A percentile compares a stretch with the other conserved stretches of the same genome.
Evolutionary conservation across 2,329 filamentous ascomycete genomes (phyloP).

Genomic region (Curvularia hawaiiensis): DNA sequence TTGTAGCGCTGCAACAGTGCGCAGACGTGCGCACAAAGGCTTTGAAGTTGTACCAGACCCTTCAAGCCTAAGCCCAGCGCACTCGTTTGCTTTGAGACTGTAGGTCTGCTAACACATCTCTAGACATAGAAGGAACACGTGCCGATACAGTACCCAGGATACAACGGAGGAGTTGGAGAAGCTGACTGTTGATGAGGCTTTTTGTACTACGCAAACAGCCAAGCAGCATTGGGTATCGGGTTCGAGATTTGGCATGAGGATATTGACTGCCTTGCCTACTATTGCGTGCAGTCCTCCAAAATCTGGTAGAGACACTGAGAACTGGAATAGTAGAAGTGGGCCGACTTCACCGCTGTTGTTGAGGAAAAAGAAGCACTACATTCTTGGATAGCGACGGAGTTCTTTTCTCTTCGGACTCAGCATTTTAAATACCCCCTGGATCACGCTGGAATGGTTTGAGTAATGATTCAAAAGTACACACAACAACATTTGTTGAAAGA

Average conservation of each 20-base stretch:
- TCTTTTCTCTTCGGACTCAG: not conserved
- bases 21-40: slow-evolving; percentile 40
- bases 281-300: not conserved
- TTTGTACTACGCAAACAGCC: not conserved
- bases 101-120: slow-evolving; percentile 11
- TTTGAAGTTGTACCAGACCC: slow-evolving; percentile 34
- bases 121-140: not conserved
- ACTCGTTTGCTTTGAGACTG: slow-evolving; percentile 1
- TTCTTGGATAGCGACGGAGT: slow-evolving; percentile 17
- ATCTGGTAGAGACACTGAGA: not conserved
- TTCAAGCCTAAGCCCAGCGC: slow-evolving; percentile 14
- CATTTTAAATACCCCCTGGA: slow-evolving; percentile 7
- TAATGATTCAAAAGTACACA: not conserved
- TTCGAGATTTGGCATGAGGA: slow-evolving; percentile 1
- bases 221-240: not conserved
- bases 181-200: not conserved
- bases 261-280: not conserved
- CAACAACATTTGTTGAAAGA: not conserved
- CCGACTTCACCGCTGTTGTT: slow-evolving; percentile 3
- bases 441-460: not conserved
- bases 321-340: not conserved
- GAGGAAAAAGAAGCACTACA: slow-evolving; percentile 14
- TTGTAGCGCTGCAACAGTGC: slow-evolving; percentile 55
- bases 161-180: not conserved
- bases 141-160: not conserved